Evolutionary conservation across 1,284 basidiomycete species (phyloP), one percentile per base, ranked within the genome.

Genomic region (Trichosporon sp.): DNA sequence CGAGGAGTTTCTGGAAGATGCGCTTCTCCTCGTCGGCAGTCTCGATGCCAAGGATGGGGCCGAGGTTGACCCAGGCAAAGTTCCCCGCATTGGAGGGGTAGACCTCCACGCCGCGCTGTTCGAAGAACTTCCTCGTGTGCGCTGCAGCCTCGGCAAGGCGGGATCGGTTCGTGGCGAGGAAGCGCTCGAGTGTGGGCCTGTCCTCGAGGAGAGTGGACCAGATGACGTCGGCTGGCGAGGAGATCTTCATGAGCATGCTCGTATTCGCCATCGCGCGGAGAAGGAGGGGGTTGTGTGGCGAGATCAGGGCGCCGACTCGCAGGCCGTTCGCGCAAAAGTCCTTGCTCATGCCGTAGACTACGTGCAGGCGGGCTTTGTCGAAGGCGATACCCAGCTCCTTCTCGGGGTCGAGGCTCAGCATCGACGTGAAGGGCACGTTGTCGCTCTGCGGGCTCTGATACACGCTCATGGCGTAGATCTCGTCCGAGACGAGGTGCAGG

Each of bases 261-360:
- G 76, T 76, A 58, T 74, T 74, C 13, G 78, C 76, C 73, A 80
- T 77, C 1, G 78, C 73, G 25, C 79, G 72, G 21, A 81, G 71
- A 9, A 81, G 69, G 7, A 77, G 69, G 2, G 78, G 78, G 71
- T 82, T 82, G 60, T 77, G 70, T 61, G 81, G 81, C 9, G 78
- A 78, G 49, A 82, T 73, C 4, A 82, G 70, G 6, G 76, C 71
- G 14, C 81, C 82, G 31, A 81, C 69, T 1, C 80, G 74, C n/a
- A 80, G 70, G 2, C 82, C 82, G 68, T 83, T 83, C 31, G 78
- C 73, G 64, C 81, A 82, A 64, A 82, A 83, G 66, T 83, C 81
- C 67, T 82, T 82, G 65, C 72, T 75, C 73, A 81, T 80, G 7
- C 81, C 79, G 60, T 77, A 73, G 9, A 80, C 74, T 14, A 77